These are phyloP conservation scores for Apiotrichum brassicae DNA, from an alignment of 1,284 basidiomycete genomes.

Conservation along the genomic window DNA sequence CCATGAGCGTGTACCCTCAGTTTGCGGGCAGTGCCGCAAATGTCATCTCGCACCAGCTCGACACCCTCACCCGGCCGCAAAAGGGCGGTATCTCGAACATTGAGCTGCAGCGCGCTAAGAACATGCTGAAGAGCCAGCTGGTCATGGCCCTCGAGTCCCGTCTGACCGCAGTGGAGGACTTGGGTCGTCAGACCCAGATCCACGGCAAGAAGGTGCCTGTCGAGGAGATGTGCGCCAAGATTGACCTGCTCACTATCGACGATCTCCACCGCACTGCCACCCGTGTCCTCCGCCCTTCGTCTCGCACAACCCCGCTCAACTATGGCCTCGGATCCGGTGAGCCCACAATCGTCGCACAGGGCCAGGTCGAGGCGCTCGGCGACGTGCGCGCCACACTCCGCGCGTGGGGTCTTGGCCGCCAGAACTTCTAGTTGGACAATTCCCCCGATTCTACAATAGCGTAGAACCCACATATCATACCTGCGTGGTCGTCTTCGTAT, in stretches of 20 bases:
- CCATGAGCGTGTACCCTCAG: conserved; percentile 75
- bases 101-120: conserved; percentile 84
- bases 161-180: conserved; percentile 74
- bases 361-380: conserved; percentile 37
- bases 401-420: conserved; percentile 41
- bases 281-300: conserved; percentile 38
- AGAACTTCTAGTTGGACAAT: conserved; percentile 13
- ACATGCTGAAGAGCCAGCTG: conserved; percentile 87
- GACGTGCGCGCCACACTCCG: conserved; percentile 41
- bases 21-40: conserved; percentile 65
- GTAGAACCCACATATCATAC: not conserved
- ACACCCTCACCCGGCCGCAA: conserved; percentile 48
- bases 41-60: conserved; percentile 73
- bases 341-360: conserved; percentile 49
- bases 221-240: conserved; percentile 84
- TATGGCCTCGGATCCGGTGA: conserved; percentile 45
- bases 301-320: conserved; percentile 29
- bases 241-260: conserved; percentile 70
- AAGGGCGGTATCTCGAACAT: conserved; percentile 38
- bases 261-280: conserved; percentile 44
- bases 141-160: conserved; percentile 95
- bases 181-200: conserved; percentile 72
- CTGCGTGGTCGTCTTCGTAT: not conserved
- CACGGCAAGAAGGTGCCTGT: conserved; percentile 81
- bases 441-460: not conserved